Conservation (phyloP, 2,329 filamentous ascomycete species). For the Aspergillus glaucus region DNA sequence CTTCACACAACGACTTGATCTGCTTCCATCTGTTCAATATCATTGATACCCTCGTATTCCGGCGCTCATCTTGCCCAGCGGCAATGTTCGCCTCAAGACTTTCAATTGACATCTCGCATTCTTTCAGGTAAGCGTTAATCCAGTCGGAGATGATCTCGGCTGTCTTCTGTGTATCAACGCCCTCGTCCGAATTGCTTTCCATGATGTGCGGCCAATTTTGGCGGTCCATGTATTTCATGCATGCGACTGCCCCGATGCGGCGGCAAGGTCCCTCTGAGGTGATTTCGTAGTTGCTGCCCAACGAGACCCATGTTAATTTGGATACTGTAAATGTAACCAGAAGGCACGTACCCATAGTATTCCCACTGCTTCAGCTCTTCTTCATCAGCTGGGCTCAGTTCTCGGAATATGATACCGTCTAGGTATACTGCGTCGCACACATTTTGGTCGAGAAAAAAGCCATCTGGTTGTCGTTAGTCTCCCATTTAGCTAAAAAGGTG, state of each 20-base stretch:
- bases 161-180: slow-evolving; percentile 15
- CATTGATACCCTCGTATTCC: slow-evolving; percentile 11
- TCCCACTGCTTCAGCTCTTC: slow-evolving; percentile 17
- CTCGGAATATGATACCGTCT: slow-evolving; percentile 28
- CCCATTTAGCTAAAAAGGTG: not conserved
- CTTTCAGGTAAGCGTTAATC: slow-evolving; percentile 20
- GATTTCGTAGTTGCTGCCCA: slow-evolving; percentile 26
- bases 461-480: slow-evolving; percentile 20
- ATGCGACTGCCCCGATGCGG: slow-evolving; percentile 24
- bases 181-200: slow-evolving; percentile 13
- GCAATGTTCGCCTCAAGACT: slow-evolving; percentile 3
- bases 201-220: slow-evolving; percentile 25
- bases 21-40: slow-evolving; percentile 27
- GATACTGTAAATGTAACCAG: not conserved
- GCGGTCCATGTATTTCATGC: slow-evolving; percentile 23
- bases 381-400: slow-evolving; percentile 14
- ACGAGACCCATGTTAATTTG: not conserved
- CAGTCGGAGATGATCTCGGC: slow-evolving; percentile 19
- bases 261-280: slow-evolving; percentile 19
- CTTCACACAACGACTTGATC: slow-evolving; percentile 22
- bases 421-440: slow-evolving; percentile 28
- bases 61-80: not conserved
- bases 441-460: slow-evolving; percentile 30
- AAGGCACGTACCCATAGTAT: slow-evolving; percentile 20
- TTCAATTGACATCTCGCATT: slow-evolving; percentile 15